Conservation (phyloP, 208 protist species). For the Phytomonas sp. region DNA sequence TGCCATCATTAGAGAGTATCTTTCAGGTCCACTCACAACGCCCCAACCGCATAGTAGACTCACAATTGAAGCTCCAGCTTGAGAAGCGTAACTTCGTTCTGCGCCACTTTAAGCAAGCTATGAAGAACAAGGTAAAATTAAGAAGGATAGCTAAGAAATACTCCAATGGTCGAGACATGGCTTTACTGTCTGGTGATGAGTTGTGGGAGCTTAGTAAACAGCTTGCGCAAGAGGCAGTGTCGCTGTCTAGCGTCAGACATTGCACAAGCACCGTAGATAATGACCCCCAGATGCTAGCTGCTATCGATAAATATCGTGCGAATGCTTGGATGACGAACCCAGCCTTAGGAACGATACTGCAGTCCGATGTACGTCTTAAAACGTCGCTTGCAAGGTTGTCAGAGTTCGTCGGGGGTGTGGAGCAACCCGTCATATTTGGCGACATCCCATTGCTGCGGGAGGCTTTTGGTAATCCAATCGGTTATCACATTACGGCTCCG, state of each 20-base stretch:
- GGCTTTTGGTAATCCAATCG: slow-evolving; percentile 60
- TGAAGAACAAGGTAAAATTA: slow-evolving; percentile 25
- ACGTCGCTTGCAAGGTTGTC: slow-evolving; percentile 24
- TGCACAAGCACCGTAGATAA: slow-evolving; percentile 66
- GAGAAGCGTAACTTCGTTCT: slow-evolving; percentile 52
- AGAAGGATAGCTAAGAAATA: slow-evolving; percentile 23
- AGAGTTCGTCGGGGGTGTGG: slow-evolving; percentile 59
- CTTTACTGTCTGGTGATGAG: slow-evolving; percentile 55
- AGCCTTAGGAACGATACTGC: slow-evolving; percentile 1
- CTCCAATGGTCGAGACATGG: slow-evolving; percentile 39
- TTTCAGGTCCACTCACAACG: slow-evolving; percentile 36
- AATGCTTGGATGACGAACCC: slow-evolving; percentile 86
- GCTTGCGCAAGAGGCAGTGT: slow-evolving; percentile 28
- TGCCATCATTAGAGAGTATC: slow-evolving; percentile 56
- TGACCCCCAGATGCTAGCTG: slow-evolving; percentile 69
- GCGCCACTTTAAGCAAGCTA: slow-evolving; percentile 33
- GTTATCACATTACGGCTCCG: slow-evolving; percentile 79
- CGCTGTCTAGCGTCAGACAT: slow-evolving; percentile 27
- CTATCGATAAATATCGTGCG: slow-evolving; percentile 72
- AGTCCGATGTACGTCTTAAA: slow-evolving; percentile 10
- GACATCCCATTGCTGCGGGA: slow-evolving; percentile 68
- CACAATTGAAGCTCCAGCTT: slow-evolving; percentile 30
- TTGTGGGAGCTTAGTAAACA: slow-evolving; percentile 58
- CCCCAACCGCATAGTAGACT: slow-evolving; percentile 43
- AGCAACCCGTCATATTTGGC: slow-evolving; percentile 61